A percentile compares a stretch with the other conserved stretches of the same genome.
These are phyloP conservation scores for Globisporangium apiculatum DNA, from an alignment of 352 stramenopile species.

Conservation along the genomic window DNA sequence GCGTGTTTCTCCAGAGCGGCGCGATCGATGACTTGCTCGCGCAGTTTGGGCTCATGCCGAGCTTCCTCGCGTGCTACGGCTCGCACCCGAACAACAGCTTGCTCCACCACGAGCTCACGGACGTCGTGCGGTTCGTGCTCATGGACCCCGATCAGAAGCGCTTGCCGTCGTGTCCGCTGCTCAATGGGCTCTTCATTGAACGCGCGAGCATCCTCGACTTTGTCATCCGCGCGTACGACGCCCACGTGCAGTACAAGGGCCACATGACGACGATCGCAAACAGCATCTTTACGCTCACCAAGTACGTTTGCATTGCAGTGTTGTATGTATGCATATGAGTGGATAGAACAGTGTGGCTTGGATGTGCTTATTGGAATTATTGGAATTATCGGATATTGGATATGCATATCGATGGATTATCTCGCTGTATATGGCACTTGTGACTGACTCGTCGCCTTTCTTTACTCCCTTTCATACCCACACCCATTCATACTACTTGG, in stretches of 20 bases:
- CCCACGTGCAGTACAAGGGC: slow-evolving; percentile 79
- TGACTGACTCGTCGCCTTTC: slow-evolving; percentile 1
- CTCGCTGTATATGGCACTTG: neutral
- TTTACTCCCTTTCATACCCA: neutral
- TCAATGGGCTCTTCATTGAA: slow-evolving; percentile 75
- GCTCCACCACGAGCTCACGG: slow-evolving; percentile 79
- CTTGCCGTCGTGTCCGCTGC: slow-evolving; percentile 59
- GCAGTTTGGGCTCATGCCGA: slow-evolving; percentile 75
- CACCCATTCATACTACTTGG: neutral
- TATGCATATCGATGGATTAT: too few relatives aligned
- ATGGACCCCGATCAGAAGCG: slow-evolving; percentile 82
- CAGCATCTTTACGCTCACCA: slow-evolving; percentile 84
- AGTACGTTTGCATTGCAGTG: slow-evolving; percentile 29
- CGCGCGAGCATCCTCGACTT: slow-evolving; percentile 73
- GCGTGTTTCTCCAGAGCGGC: slow-evolving; percentile 76
- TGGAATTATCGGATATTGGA: neutral
- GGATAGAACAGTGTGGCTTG: neutral
- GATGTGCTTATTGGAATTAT: too few relatives aligned
- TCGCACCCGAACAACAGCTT: slow-evolving; percentile 79
- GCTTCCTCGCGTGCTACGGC: slow-evolving; percentile 68
- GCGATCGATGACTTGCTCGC: slow-evolving; percentile 59
- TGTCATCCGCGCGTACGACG: slow-evolving; percentile 70
- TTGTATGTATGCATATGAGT: neutral
- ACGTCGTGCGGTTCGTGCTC: slow-evolving; percentile 82
- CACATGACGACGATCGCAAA: slow-evolving; percentile 88